These are phyloP conservation scores for Aspergillus puulaauensis DNA, from an alignment of 2,329 filamentous ascomycete genomes.

Conservation along the genomic window DNA sequence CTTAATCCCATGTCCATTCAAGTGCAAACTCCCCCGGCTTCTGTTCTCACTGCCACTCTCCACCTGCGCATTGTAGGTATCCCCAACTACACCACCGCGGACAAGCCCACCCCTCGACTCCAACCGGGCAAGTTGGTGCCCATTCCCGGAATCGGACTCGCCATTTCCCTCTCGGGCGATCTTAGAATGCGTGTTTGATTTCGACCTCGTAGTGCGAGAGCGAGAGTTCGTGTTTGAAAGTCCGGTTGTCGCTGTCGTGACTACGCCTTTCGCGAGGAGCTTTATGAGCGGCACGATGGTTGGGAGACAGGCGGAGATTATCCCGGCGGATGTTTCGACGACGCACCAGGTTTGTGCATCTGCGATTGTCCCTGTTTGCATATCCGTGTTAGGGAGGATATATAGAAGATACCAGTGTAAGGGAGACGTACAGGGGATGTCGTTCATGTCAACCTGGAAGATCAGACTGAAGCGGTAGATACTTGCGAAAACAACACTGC, in stretches of 20 bases:
- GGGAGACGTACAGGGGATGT: neutral
- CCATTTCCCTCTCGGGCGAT: no score
- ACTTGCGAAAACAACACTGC: constrained; percentile 6
- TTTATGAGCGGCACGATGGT: neutral
- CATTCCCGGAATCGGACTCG: neutral
- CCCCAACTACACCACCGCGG: no score
- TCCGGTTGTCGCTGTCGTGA: neutral
- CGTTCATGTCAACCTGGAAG: neutral
- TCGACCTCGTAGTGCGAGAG: neutral
- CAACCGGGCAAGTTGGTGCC: neutral
- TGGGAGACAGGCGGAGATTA: constrained; percentile 4
- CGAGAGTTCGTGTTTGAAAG: neutral
- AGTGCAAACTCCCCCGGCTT: neutral
- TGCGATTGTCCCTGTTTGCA: neutral
- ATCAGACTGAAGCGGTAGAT: constrained; percentile 11
- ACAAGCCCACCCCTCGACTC: neutral
- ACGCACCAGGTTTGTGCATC: constrained; percentile 8
- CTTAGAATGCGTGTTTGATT: neutral
- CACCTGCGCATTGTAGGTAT: neutral
- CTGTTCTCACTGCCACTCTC: neutral
- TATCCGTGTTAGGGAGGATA: neutral
- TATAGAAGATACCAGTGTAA: neutral
- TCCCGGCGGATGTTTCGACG: constrained; percentile 2
- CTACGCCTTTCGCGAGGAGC: neutral
- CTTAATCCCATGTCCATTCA: neutral